Evolutionary conservation across 73 alveolate genomes (phyloP).

Genomic region (Blepharisma japonicum): DNA sequence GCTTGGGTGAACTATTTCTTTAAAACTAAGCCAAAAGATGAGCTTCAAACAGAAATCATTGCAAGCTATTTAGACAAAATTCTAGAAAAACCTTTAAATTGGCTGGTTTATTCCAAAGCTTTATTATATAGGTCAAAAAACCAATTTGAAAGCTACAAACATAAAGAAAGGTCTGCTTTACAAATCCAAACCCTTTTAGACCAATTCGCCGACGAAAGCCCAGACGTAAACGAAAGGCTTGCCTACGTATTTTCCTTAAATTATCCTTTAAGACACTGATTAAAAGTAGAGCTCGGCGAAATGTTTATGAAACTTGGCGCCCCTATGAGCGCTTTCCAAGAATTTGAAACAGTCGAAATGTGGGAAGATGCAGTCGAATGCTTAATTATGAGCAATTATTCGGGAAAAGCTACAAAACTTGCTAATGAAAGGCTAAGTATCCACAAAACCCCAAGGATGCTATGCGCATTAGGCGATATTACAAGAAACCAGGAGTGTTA

Average conservation of each 20-base stretch:
- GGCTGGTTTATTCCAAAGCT: slow-evolving; percentile 86
- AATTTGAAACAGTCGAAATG: slow-evolving; percentile 79
- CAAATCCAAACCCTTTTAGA: slow-evolving; percentile 88
- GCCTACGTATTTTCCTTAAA: slow-evolving; percentile 59
- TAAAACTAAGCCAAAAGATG: slow-evolving; percentile 88
- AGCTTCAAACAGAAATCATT: slow-evolving; percentile 41
- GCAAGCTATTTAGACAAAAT: slow-evolving; percentile 64
- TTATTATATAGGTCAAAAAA: slow-evolving; percentile 84
- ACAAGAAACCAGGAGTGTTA: slow-evolving; percentile 73
- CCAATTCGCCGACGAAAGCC: slow-evolving; percentile 82
- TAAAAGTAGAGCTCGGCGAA: slow-evolving; percentile 83
- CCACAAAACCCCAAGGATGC: slow-evolving; percentile 66
- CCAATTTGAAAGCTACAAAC: slow-evolving; percentile 80
- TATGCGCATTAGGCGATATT: slow-evolving; percentile 91
- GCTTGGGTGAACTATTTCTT: slow-evolving; percentile 76
- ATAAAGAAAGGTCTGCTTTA: slow-evolving; percentile 83
- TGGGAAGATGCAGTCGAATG: slow-evolving; percentile 92
- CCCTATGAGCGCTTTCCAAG: slow-evolving; percentile 84
- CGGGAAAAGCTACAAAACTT: slow-evolving; percentile 53
- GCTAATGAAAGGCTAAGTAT: slow-evolving; percentile 60
- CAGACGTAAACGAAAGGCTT: slow-evolving; percentile 67
- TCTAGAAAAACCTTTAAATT: slow-evolving; percentile 77
- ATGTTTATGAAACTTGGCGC: slow-evolving; percentile 87
- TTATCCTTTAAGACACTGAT: slow-evolving; percentile 79
- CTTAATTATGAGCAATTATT: slow-evolving; percentile 74